Evolutionary conservation across 352 stramenopile genomes (phyloP), one percentile per base, ranked within the genome.

Genomic region (Pythium scleroteichum): DNA sequence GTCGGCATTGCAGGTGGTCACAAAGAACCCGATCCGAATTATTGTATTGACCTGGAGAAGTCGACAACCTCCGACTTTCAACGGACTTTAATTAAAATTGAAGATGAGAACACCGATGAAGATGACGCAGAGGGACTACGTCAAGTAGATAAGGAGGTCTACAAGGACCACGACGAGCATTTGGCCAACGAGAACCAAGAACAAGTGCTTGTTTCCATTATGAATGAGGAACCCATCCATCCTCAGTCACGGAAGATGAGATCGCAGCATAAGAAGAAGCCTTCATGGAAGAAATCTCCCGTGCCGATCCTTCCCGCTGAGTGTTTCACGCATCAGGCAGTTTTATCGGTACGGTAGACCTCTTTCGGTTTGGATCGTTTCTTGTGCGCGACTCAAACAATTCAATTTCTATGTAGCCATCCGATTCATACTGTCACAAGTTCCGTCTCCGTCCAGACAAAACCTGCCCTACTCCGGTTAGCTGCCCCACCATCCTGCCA

Each of bases 291-390:
- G 51, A 76, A 68, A 33, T 67, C 78, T 10, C 78, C 73, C 1
- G 78, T 92, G 27, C 83, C 83, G 8, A 64, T 90, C 22, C 63
- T 82, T 10, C 77, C 80, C 17, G 42, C 58, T 1, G 70, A 88
- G 33, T 72, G 64, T 42, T 87, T 86, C 56, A 64, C 75, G 14
- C 68, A 75, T 32, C 82, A 90, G 62, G 78, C 70, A 3, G 59
- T 80, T 27, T 23, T 83, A 17, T 67, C 76, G 47, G 79, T 88
- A 67, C 14, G 71, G 32, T 12, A 20, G 22, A 16, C 23, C 3
- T 3, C 16, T 41, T 38, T 20, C 23, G 16, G 9, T 6, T 35
- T 41, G 0, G 13, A n/a, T 5, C 27, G 32, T 51, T 39, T 20
- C 0, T 2, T 35, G 3, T 26, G 8, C 12, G 17, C 23, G 2